Percentiles rank a stretch among this genome's conserved stretches.
Conservation (phyloP, 148 eudicot genomes). For the Gaultheria prostrata region DNA sequence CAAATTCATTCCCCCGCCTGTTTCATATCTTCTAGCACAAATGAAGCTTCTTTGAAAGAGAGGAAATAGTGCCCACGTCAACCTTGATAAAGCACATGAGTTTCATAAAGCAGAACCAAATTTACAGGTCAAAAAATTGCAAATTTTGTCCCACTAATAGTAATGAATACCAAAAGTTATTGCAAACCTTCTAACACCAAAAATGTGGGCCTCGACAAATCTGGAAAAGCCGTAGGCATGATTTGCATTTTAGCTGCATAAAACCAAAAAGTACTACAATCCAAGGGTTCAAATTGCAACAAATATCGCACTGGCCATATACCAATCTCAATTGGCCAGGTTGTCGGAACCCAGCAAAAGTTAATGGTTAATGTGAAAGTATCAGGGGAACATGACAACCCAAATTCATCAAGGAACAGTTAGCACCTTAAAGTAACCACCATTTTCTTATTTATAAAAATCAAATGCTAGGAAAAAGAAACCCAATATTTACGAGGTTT, state of each 20-base stretch:
- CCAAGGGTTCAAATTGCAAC: neutral
- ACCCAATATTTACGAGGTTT: neutral
- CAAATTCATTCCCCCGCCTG: neutral
- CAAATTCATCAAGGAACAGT: neutral
- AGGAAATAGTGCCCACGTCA: neutral
- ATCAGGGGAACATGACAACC: neutral
- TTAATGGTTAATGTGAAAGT: neutral
- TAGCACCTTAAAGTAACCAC: neutral
- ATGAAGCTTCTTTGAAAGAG: neutral
- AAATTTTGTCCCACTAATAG: slow-evolving; percentile 3
- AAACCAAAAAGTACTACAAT: neutral
- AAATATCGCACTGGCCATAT: neutral
- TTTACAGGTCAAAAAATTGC: neutral
- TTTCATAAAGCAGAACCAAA: neutral
- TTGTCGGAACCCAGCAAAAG: neutral
- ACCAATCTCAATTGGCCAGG: neutral
- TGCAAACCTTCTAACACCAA: neutral
- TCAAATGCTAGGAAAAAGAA: neutral
- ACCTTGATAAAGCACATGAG: neutral
- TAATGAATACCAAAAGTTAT: neutral
- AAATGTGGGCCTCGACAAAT: neutral
- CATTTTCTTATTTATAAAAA: neutral
- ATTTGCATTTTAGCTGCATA: neutral
- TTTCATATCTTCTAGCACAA: neutral
- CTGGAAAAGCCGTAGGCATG: neutral